A percentile compares a stretch with the other conserved stretches of the same genome.
phyloP scores from a whole-genome alignment of 805 yeast species.

The Metschnikowia noctiluminum region DNA sequence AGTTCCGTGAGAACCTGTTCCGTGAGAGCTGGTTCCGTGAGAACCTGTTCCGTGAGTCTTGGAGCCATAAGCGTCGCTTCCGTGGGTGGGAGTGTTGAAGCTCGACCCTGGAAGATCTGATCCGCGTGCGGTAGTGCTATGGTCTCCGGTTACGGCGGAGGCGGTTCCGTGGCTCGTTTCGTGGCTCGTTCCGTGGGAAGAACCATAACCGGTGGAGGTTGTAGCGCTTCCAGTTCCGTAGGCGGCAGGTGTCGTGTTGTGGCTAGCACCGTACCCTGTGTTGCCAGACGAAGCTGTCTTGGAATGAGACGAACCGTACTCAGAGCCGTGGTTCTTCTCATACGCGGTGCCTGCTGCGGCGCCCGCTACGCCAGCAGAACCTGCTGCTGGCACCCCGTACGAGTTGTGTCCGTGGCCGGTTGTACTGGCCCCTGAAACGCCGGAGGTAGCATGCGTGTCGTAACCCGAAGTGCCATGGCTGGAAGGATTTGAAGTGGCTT shows the following conservation, averaged over 20 bases:
- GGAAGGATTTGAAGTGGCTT: not conserved
- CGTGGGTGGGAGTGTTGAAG: no score
- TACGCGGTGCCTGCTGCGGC: conserved; percentile 15
- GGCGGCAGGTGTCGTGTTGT: not conserved
- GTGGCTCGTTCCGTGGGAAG: not conserved
- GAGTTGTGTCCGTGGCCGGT: conserved; percentile 7
- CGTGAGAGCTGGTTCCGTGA: not conserved
- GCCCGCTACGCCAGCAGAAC: conserved; percentile 12
- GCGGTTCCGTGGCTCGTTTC: conserved; percentile 6
- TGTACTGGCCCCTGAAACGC: conserved; percentile 1
- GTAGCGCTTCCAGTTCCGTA: not conserved
- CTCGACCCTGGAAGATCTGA: not conserved
- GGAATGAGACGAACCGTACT: not conserved
- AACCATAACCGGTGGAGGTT: conserved; percentile 1
- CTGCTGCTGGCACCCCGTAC: conserved; percentile 14
- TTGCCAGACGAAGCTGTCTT: not conserved
- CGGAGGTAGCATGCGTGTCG: conserved; percentile 5
- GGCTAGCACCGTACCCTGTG: conserved; percentile 1
- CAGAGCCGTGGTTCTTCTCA: conserved; percentile 7
- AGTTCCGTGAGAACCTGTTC: not conserved
- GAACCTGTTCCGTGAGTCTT: not conserved
- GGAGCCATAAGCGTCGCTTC: no score
- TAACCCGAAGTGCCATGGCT: conserved; percentile 3
- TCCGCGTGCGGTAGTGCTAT: conserved; percentile 1
- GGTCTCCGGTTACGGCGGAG: not conserved